These are phyloP conservation scores for Aspergillus floridensis DNA, from an alignment of 2,329 filamentous ascomycete genomes.

Conservation along the genomic window DNA sequence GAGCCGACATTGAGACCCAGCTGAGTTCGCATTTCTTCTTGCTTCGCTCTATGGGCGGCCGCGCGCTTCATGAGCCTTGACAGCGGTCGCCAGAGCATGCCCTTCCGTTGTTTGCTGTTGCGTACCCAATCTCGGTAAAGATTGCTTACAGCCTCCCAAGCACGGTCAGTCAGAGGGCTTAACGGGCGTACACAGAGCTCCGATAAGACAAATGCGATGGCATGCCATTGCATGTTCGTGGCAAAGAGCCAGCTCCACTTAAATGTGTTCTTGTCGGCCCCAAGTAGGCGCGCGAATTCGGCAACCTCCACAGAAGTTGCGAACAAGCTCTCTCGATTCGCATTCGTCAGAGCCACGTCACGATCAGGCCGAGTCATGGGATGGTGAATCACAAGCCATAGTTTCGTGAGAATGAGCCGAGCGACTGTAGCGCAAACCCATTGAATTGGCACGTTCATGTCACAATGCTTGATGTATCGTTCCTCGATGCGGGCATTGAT, in stretches of 20 bases:
- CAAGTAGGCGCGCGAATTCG: slow-evolving; percentile 66
- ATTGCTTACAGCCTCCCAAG: slow-evolving; percentile 57
- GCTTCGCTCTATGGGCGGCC: slow-evolving; percentile 51
- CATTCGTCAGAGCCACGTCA: slow-evolving; percentile 56
- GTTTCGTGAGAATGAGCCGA: slow-evolving; percentile 71
- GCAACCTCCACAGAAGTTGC: slow-evolving; percentile 71
- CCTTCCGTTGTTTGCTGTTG: slow-evolving; percentile 44
- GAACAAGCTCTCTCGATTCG: slow-evolving; percentile 67
- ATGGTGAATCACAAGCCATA: slow-evolving; percentile 75
- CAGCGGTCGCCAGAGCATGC: slow-evolving; percentile 63
- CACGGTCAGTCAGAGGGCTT: slow-evolving; percentile 58
- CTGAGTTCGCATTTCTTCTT: slow-evolving; percentile 33
- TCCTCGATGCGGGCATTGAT: slow-evolving; percentile 55
- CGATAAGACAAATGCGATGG: slow-evolving; percentile 49
- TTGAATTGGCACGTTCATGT: slow-evolving; percentile 55
- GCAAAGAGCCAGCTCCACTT: slow-evolving; percentile 66
- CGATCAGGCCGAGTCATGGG: slow-evolving; percentile 62
- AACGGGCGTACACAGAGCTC: slow-evolving; percentile 58
- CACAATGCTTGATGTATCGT: slow-evolving; percentile 54
- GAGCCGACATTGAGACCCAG: slow-evolving; percentile 16
- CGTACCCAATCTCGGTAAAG: slow-evolving; percentile 41
- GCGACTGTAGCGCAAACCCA: slow-evolving; percentile 68
- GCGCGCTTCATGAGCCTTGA: slow-evolving; percentile 61
- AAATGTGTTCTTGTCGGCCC: slow-evolving; percentile 59
- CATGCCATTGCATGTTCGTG: slow-evolving; percentile 65